Evolutionary conservation across 148 eudicot genomes (phyloP).

Genomic region (Rhododendron molle): DNA sequence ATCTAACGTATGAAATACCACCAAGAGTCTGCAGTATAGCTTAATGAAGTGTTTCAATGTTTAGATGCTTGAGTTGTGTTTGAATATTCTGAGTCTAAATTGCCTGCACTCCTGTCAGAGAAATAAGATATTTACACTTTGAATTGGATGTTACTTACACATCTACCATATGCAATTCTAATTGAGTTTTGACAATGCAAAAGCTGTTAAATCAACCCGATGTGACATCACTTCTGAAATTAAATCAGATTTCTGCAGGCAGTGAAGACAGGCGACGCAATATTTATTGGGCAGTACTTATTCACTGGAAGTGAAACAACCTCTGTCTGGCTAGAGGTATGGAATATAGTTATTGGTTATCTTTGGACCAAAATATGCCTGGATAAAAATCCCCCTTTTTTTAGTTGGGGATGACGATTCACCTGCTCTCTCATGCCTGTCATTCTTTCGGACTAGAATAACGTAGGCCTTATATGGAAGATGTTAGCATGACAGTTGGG

Average conservation of each 20-base stretch:
- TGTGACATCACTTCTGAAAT: not conserved
- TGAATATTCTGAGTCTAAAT: not conserved
- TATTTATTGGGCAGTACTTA: constrained; percentile 90
- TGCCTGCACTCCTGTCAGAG: not conserved
- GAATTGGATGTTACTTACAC: not conserved
- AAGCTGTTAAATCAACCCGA: not conserved
- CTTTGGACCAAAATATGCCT: too few relatives aligned
- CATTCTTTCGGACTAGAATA: not conserved
- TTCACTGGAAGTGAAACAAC: constrained; percentile 98
- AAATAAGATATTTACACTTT: not conserved
- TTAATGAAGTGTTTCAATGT: not conserved
- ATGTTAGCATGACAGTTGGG: not conserved
- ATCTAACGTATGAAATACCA: not conserved
- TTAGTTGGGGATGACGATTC: not conserved
- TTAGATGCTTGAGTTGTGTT: not conserved
- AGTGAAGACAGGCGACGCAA: constrained; percentile 90
- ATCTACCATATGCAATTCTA: not conserved
- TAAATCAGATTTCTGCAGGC: constrained; percentile 44
- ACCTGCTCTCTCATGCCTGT: not conserved
- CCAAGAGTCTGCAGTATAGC: not conserved
- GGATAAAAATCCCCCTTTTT: not conserved
- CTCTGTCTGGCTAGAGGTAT: constrained; percentile 98
- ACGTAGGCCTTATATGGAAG: not conserved
- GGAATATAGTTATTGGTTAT: constrained; percentile 15
- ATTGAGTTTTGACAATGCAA: constrained; percentile 2